Evolutionary conservation across 2,329 filamentous ascomycete species (phyloP).

Genomic region (Fusarium sp.): DNA sequence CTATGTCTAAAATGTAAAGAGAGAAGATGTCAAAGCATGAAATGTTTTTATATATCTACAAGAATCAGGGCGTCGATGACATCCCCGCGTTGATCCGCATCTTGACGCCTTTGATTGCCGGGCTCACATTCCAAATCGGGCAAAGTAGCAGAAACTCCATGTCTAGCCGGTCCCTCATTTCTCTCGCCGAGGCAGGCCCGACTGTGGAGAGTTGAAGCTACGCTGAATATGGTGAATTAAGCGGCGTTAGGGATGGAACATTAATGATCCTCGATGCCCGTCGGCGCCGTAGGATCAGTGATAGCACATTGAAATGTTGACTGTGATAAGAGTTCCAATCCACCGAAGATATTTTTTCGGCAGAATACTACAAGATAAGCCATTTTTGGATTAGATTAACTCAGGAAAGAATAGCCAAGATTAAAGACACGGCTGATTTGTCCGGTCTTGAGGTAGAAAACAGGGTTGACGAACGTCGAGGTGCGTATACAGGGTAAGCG

Average conservation of each 20-base stretch:
- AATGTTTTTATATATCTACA: background rate
- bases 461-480: rapidly evolving
- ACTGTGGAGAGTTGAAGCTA: background rate
- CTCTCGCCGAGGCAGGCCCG: conserved; percentile 2
- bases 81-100: conserved; percentile 3
- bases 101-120: background rate
- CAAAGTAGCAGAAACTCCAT: background rate
- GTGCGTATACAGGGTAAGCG: background rate
- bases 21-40: background rate
- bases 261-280: background rate
- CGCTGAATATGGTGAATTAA: background rate
- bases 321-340: rapidly evolving
- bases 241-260: background rate
- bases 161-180: background rate
- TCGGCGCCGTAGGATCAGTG: rapidly evolving
- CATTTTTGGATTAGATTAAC: too few relatives aligned
- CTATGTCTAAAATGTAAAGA: background rate
- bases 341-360: rapidly evolving
- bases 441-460: rapidly evolving
- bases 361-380: rapidly evolving
- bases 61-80: background rate
- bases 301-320: rapidly evolving
- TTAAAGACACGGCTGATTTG: rapidly evolving
- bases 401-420: too few relatives aligned
- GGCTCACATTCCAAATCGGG: background rate